Conservation (phyloP, 148 eudicot species). For the Persicaria tinctoria region DNA sequence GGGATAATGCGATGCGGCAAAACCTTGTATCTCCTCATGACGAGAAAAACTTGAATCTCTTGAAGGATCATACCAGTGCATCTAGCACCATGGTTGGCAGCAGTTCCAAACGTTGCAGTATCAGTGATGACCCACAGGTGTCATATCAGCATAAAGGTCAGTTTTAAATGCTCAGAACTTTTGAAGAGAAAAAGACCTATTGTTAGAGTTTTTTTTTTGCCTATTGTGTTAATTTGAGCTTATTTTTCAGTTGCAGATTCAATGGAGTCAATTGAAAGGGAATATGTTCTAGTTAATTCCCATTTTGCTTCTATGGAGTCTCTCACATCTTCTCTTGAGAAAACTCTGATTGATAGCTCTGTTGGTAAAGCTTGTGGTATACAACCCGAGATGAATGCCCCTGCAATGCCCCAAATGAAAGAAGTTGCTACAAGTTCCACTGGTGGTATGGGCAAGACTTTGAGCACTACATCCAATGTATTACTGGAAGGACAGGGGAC, state of each 20-base stretch:
- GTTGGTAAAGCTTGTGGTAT: constrained; percentile 20
- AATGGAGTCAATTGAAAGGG: constrained; percentile 36
- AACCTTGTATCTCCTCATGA: constrained; percentile 7
- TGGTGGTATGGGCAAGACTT: constrained; percentile 14
- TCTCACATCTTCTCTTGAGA: constrained; percentile 36
- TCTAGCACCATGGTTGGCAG: constrained; percentile 1
- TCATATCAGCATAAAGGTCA: constrained; percentile 29
- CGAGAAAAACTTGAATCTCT: constrained; percentile 11
- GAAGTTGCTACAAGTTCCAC: constrained; percentile 13
- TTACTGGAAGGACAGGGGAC: constrained; percentile 22
- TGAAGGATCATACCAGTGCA: constrained; percentile 18
- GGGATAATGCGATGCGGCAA: constrained; percentile 16
- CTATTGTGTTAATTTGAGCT: background rate
- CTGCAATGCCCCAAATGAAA: constrained; percentile 15
- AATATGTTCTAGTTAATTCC: constrained; percentile 42
- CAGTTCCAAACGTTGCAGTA: background rate
- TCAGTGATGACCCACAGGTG: constrained; percentile 9
- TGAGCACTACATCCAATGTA: constrained; percentile 17
- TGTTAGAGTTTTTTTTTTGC: background rate
- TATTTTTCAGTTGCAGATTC: constrained; percentile 32
- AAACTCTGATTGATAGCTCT: constrained; percentile 29
- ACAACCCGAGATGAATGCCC: constrained; percentile 20
- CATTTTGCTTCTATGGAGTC: constrained; percentile 47
- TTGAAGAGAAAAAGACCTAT: background rate
- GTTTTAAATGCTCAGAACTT: constrained; percentile 12